A percentile compares a stretch with the other conserved stretches of the same genome.
Conservation (phyloP, 2,329 filamentous ascomycete genomes). For the Aspergillus neoniger region DNA sequence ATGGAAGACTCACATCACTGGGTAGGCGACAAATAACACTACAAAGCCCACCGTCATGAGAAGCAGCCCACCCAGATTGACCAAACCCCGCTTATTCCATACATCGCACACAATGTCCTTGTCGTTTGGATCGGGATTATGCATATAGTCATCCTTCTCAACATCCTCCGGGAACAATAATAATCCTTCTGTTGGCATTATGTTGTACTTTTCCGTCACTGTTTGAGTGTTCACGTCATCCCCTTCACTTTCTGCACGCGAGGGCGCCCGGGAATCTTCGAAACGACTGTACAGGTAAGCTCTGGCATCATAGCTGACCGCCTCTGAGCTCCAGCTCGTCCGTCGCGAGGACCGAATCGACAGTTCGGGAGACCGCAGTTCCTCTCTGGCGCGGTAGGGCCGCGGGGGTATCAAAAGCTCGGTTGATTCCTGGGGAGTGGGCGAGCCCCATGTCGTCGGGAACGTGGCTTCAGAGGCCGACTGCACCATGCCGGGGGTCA, state of each 20-base stretch:
- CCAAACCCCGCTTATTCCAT: conserved; percentile 63
- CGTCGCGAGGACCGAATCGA: conserved; percentile 60
- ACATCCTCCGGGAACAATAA: conserved; percentile 71
- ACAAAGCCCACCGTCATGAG: conserved; percentile 63
- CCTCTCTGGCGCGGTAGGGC: conserved; percentile 52
- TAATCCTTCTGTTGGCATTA: conserved; percentile 66
- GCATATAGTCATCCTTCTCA: conserved; percentile 71
- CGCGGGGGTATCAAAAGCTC: conserved; percentile 45
- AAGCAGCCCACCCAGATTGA: conserved; percentile 65
- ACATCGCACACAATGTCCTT: conserved; percentile 64
- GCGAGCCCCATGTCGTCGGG: conserved; percentile 49
- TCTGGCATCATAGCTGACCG: conserved; percentile 55
- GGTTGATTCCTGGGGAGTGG: conserved; percentile 51
- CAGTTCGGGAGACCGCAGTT: conserved; percentile 49
- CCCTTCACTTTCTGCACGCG: conserved; percentile 64
- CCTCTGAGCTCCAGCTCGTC: conserved; percentile 67
- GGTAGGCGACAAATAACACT: conserved; percentile 68
- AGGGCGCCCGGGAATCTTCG: conserved; percentile 61
- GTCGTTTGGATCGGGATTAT: conserved; percentile 69
- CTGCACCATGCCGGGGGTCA: conserved; percentile 19
- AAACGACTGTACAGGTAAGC: conserved; percentile 57
- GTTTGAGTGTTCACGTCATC: conserved; percentile 70
- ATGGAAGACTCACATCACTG: conserved; percentile 60
- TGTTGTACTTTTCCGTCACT: conserved; percentile 73
- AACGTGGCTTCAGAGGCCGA: conserved; percentile 35